Conservation (phyloP, 164 flowering plant genomes). For the Magnolia changhungtana region DNA sequence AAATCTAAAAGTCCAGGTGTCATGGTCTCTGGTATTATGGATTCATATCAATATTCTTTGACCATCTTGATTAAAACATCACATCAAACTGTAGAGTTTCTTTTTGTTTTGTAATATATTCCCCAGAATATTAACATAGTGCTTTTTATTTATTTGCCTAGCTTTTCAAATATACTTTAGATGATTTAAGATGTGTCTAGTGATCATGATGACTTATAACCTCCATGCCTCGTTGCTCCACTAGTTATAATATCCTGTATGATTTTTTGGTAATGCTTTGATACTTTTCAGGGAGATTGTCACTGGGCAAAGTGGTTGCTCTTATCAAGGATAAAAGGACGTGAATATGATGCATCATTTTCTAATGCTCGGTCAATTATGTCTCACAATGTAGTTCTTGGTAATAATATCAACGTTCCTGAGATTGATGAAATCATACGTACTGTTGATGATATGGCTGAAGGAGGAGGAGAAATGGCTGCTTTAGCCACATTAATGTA, state of each 20-base stretch:
- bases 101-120: too few relatives aligned
- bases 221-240: neutral
- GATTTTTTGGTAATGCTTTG: conserved; percentile 7
- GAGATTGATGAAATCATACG: conserved; percentile 70
- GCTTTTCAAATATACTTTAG: too few relatives aligned
- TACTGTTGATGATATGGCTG: conserved; percentile 96
- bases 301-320: conserved; percentile 95
- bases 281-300: conserved; percentile 65
- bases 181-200: neutral
- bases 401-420: conserved; percentile 36
- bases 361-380: conserved; percentile 74
- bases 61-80: too few relatives aligned
- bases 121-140: too few relatives aligned
- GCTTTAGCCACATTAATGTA: conserved; percentile 93
- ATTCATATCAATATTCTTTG: too few relatives aligned
- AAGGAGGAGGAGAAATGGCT: conserved; percentile 94
- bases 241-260: neutral
- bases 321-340: conserved; percentile 64
- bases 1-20: too few relatives aligned
- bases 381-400: conserved; percentile 40
- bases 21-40: too few relatives aligned
- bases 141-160: too few relatives aligned
- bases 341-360: conserved; percentile 91
- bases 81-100: too few relatives aligned
- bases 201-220: neutral